A percentile compares a stretch with the other conserved stretches of the same genome.
Conservation (phyloP, 208 protist species). For the Paratrypanosoma confusum region DNA sequence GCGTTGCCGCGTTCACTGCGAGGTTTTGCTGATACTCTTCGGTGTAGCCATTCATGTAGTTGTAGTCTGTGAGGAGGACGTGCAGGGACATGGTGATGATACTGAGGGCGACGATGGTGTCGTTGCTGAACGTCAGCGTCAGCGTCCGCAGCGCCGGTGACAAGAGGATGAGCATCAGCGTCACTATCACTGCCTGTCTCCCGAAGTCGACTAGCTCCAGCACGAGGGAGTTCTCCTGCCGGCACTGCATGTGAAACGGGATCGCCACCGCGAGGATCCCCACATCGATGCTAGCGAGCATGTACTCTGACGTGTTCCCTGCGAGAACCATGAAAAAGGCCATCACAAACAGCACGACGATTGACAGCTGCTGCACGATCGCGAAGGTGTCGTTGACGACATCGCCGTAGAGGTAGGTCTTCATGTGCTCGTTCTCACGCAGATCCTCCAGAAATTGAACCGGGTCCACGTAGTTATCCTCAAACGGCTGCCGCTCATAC, state of each 20-base stretch:
- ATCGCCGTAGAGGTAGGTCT: slow-evolving; percentile 54
- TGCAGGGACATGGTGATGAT: slow-evolving; percentile 72
- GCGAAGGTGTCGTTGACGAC: slow-evolving; percentile 74
- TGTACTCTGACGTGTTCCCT: slow-evolving; percentile 14
- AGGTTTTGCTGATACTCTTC: slow-evolving; percentile 47
- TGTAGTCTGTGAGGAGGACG: slow-evolving; percentile 74
- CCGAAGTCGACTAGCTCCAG: slow-evolving; percentile 13
- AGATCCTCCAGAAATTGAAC: slow-evolving; percentile 71
- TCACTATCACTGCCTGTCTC: slow-evolving; percentile 38
- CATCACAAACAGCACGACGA: slow-evolving; percentile 77
- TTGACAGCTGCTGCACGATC: slow-evolving; percentile 77
- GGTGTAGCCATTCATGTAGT: slow-evolving; percentile 72
- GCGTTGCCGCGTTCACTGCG: slow-evolving; percentile 73
- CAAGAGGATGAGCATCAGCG: slow-evolving; percentile 54
- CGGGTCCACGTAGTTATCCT: slow-evolving; percentile 86
- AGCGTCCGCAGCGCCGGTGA: slow-evolving; percentile 75
- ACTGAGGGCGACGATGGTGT: slow-evolving; percentile 83
- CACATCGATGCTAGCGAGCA: slow-evolving; percentile 50
- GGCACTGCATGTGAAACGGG: slow-evolving; percentile 23
- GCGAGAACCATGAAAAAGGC: slow-evolving; percentile 51
- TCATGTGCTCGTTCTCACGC: slow-evolving; percentile 65
- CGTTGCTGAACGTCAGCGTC: slow-evolving; percentile 74
- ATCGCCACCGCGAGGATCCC: slow-evolving; percentile 22
- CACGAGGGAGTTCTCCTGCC: slow-evolving; percentile 7
- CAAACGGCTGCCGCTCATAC: slow-evolving; percentile 76